phyloP scores from a whole-genome alignment of 495 filamentous ascomycete genomes.

The Sordaria brevicollis region DNA sequence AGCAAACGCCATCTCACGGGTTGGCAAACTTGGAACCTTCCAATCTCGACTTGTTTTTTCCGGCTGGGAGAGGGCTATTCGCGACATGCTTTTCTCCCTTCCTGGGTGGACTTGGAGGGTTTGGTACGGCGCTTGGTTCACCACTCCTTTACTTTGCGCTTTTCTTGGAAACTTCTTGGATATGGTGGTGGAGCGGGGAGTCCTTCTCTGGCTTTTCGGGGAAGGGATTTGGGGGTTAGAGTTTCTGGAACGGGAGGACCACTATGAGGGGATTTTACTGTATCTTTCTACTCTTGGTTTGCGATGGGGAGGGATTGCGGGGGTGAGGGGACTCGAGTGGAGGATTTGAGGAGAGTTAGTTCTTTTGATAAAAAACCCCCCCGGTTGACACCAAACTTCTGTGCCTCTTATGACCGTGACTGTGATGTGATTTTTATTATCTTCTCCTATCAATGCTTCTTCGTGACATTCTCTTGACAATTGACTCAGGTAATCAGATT shows the following conservation, averaged over 20 bases:
- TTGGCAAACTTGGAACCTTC: not conserved
- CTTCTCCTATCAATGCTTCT: not conserved
- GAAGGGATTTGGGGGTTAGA: not conserved
- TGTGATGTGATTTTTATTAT: not conserved
- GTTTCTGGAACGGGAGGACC: not conserved
- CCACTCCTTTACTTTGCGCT: not conserved
- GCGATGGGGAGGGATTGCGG: not conserved
- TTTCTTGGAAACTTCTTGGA: not conserved
- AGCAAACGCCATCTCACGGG: not conserved
- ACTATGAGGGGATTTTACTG: not conserved
- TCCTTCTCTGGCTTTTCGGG: not conserved
- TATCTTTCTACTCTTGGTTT: not conserved
- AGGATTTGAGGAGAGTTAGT: not conserved
- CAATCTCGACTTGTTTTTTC: not conserved
- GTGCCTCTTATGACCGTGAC: not conserved
- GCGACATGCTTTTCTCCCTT: constrained; percentile 6
- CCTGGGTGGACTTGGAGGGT: not conserved
- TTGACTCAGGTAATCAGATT: not conserved
- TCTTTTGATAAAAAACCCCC: not conserved
- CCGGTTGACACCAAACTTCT: not conserved
- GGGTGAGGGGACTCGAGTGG: not conserved
- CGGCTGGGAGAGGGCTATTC: not conserved
- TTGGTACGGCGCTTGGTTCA: not conserved
- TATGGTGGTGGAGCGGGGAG: not conserved
- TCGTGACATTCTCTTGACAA: not conserved